phyloP scores from a whole-genome alignment of 2,329 filamentous ascomycete genomes.

The Beauveria brongniartii region DNA sequence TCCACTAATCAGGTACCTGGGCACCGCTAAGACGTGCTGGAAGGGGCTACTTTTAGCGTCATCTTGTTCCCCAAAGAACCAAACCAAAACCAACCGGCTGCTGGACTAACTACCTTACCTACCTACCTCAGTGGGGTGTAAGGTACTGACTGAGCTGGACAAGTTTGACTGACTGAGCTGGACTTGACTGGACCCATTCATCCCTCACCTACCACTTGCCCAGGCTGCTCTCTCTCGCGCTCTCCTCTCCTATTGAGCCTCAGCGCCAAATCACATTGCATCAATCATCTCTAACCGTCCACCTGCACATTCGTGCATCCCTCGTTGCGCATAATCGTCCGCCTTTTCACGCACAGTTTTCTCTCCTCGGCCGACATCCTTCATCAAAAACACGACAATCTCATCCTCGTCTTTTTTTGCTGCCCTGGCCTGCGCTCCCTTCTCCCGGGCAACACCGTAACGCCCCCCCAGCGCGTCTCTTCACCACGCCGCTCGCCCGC shows the following conservation, averaged over 20 bases:
- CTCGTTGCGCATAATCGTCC: constrained; percentile 2
- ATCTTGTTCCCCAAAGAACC: not conserved
- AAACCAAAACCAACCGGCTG: not conserved
- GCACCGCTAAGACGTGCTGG: not conserved
- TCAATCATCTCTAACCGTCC: constrained; percentile 12
- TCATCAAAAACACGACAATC: not conserved
- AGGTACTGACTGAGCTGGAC: too few species aligned
- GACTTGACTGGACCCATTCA: not conserved
- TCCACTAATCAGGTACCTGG: not conserved
- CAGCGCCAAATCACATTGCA: constrained; percentile 9
- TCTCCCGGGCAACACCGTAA: not conserved
- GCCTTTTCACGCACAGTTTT: constrained; percentile 1
- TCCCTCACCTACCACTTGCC: not conserved
- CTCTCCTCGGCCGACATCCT: not conserved
- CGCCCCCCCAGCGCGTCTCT: not conserved
- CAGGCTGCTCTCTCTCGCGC: not conserved
- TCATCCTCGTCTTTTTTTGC: not conserved
- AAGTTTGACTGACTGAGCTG: too few species aligned
- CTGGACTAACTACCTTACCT: not conserved
- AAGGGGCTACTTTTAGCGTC: not conserved
- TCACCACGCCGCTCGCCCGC: not conserved
- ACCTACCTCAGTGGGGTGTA: too few species aligned
- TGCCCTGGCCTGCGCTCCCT: not conserved
- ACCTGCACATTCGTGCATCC: constrained; percentile 8
- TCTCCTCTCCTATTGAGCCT: constrained; percentile 12